Base-by-base conservation (phyloP, 257 asterid species). In the Striga asiatica region DNA sequence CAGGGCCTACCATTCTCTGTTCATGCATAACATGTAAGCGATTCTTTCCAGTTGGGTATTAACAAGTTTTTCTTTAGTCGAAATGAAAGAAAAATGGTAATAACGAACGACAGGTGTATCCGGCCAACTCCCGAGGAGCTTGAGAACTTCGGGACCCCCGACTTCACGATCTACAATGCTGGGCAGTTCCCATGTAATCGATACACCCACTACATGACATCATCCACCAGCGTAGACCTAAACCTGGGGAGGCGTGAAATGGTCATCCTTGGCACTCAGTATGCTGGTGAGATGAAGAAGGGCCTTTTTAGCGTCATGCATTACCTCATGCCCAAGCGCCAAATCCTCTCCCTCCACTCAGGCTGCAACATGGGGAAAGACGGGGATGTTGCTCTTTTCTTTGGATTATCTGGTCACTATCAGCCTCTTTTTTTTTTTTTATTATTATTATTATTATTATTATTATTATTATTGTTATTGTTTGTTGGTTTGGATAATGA, bases 271-370 rank as follows among this genome's bases (percentile, higher is more conserved):
- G 99, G 99, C 77, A 92, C 99, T 46, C 99, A 82, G 56, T 92
- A 92, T 58, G 99, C 99, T 51, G 99, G 99, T 79, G 99, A 92
- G 81, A 92, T 92, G 99, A 92, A 92, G 95, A 92, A 92, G 72
- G 99, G 99, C 55, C 82, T 92, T 4, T 92, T 92, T 82, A 72
- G 99, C 61, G 69, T 92, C 21, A 92, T 92, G 99, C 99, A 92
- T 66, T 92, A 92, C 75, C 94, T 92, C 76, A 92, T 92, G 97
- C 99, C 99, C 59, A 77, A 73, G 81, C 95, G 99, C 16, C 82
- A 80, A 55, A 91, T 91, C 59, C 95, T 91, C 68, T 87, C 99
- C 55, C 75, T 92, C 11, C 99, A 92, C 74, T 92, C 97, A 37
- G 99, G 99, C 64, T 84, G 99, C 94, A 92, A 92, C 78, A 71